Evolutionary conservation across 2,329 filamentous ascomycete genomes (phyloP).

Genomic region (Graphium sp.): DNA sequence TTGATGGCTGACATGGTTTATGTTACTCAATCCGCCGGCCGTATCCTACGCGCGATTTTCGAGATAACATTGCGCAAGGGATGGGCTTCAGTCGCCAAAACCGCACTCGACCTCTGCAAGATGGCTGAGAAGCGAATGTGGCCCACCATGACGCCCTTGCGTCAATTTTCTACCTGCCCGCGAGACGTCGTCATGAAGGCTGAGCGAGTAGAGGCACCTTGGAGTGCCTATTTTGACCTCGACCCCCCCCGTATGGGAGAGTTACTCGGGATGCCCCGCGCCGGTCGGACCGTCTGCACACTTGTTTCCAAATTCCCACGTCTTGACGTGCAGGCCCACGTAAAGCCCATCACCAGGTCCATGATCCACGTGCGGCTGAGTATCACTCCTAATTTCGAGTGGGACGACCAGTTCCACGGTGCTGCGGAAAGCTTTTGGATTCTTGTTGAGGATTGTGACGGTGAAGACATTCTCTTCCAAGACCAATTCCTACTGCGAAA

Average conservation of each 20-base stretch:
- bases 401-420: conserved; percentile 84
- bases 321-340: conserved; percentile 80
- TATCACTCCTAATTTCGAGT: conserved; percentile 87
- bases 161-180: conserved; percentile 74
- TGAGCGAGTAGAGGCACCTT: conserved; percentile 86
- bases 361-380: conserved; percentile 82
- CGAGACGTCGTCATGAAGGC: conserved; percentile 80
- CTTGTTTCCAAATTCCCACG: conserved; percentile 87
- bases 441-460: conserved; percentile 90
- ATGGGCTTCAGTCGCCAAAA: conserved; percentile 86
- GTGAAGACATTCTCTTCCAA: conserved; percentile 87
- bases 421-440: conserved; percentile 92
- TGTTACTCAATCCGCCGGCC: conserved; percentile 91
- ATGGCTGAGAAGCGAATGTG: conserved; percentile 99
- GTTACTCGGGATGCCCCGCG: conserved; percentile 76
- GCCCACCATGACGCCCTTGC: conserved; percentile 92
- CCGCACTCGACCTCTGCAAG: conserved; percentile 86
- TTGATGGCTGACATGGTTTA: conserved; percentile 98
- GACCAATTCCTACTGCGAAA: conserved; percentile 86
- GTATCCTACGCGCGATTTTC: conserved; percentile 88
- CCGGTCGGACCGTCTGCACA: conserved; percentile 69
- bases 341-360: conserved; percentile 86
- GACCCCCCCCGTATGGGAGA: conserved; percentile 95
- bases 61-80: conserved; percentile 96
- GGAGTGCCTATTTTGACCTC: conserved; percentile 87